Evolutionary conservation across 2,329 filamentous ascomycete genomes (phyloP), one percentile per base, ranked within the genome.

Genomic region (Ophiostoma angusticollis): DNA sequence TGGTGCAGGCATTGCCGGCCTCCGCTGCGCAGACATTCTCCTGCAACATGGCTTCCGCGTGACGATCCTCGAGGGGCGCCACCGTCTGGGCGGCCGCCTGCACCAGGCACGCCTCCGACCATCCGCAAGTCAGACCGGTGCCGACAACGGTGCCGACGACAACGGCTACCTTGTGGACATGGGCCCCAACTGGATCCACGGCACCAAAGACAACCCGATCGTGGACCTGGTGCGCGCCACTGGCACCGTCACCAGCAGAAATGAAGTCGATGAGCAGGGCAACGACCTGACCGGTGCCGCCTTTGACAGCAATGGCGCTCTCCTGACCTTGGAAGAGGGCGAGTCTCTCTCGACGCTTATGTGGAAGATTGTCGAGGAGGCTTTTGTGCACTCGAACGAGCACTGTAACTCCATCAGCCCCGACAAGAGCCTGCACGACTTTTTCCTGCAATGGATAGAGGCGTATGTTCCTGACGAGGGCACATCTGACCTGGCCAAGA

Each of bases 171-270:
- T 64, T 7, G 64, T 73, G n/a, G 72, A 77, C 47, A 56, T 71
- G 23, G 81, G 81, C 1, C 78, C 80, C n/a, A 86, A 85, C 50
- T 86, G 80, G 80, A 83, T 86, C 37, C 80, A 86, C 44, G 80
- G 81, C 24, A 83, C 78, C 6, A 62, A 72, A 1, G 65, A 77
- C 45, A 86, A 85, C 50, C 78, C 80, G 0, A 80, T 84, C 13
- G 55, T 79, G 28, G 72, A 80, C 31, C 61, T 85, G 14, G 79
- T 78, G 11, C 70, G 67, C 47, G 61, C 71, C 45, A 83, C 78
- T 0, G 59, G 64, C 1, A 83, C 71, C 0, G 50, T 55, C 0
- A 54, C 63, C 2, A 61, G 63, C 11, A 59, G 52, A 40, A 67
- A 63, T 59, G 72, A 78, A 33, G 63, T 65, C 6, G 61, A 61